phyloP scores from a whole-genome alignment of 768 basidiomycete genomes.

The Lenzites betulinus region DNA sequence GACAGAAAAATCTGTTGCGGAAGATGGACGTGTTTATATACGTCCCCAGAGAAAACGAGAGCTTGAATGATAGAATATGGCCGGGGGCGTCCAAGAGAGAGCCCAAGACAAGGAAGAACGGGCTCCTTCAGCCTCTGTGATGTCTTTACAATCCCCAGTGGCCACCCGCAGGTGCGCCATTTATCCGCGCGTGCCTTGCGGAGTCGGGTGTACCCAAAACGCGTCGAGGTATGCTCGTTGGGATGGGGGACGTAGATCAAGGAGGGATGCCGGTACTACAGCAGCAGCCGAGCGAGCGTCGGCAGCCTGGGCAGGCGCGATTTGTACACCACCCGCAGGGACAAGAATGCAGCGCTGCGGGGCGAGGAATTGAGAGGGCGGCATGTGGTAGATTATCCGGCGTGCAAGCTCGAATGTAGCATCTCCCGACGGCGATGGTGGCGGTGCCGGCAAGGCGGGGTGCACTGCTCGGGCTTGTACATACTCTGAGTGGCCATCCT shows the following conservation, averaged over 20 bases:
- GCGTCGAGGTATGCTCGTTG: not conserved
- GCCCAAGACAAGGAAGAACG: not conserved
- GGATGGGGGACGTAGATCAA: too few species aligned
- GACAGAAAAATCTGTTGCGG: not conserved
- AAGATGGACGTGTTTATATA: constrained; percentile 5
- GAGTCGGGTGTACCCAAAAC: not conserved
- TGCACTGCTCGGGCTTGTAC: too few species aligned
- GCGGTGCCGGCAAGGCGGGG: too few species aligned
- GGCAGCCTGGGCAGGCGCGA: not conserved
- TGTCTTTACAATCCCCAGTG: constrained; percentile 10
- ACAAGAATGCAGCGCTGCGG: constrained; percentile 1
- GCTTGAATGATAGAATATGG: constrained; percentile 6
- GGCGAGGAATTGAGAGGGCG: not conserved
- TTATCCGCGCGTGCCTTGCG: not conserved
- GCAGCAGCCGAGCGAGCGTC: too few species aligned
- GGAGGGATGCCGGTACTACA: too few species aligned
- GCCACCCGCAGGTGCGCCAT: constrained; percentile 2
- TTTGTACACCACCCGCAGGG: not conserved
- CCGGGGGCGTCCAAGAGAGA: not conserved
- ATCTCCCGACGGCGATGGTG: not conserved
- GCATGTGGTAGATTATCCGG: not conserved
- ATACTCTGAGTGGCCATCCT: too few species aligned
- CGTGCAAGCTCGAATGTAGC: not conserved
- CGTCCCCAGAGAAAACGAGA: not conserved
- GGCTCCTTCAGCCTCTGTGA: not conserved